Percentiles rank a stretch among this genome's conserved stretches.
These are phyloP conservation scores for Thelonectria blattea DNA, from an alignment of 2,329 filamentous ascomycete species.

Conservation along the genomic window DNA sequence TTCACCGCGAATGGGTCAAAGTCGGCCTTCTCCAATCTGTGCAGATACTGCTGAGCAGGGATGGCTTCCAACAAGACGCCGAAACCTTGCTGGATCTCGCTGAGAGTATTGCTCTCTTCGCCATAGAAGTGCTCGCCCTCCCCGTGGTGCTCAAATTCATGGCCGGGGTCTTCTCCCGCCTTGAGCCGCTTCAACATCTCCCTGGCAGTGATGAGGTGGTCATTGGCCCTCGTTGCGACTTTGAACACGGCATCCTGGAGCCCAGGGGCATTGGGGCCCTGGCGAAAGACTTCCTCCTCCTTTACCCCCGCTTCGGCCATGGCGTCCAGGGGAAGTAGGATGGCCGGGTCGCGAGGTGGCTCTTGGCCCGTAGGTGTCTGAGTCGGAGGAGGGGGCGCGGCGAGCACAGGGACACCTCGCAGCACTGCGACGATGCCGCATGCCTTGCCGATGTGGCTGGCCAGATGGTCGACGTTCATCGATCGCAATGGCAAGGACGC, in stretches of 20 bases:
- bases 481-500: constrained; percentile 80
- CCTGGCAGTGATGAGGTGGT: constrained; percentile 91
- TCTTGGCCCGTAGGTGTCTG: constrained; percentile 49
- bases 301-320: constrained; percentile 82
- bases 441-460: constrained; percentile 94
- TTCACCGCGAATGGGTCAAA: constrained; percentile 80
- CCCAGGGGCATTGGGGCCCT: constrained; percentile 78
- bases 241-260: constrained; percentile 89
- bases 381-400: constrained; percentile 66
- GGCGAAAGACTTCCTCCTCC: constrained; percentile 88
- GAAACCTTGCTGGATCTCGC: constrained; percentile 67
- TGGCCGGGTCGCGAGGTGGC: constrained; percentile 53
- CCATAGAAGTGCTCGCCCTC: constrained; percentile 71
- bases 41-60: constrained; percentile 78
- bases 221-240: constrained; percentile 91
- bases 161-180: constrained; percentile 75
- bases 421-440: constrained; percentile 85
- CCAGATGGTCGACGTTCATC: constrained; percentile 87
- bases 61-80: constrained; percentile 82
- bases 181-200: constrained; percentile 87
- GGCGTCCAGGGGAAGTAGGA: constrained; percentile 85
- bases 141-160: constrained; percentile 86
- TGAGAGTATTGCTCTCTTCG: constrained; percentile 45
- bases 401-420: constrained; percentile 87
- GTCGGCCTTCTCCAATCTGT: constrained; percentile 77